These are phyloP conservation scores for Aspergillus luchuensis DNA, from an alignment of 2,329 filamentous ascomycete genomes.

Conservation along the genomic window DNA sequence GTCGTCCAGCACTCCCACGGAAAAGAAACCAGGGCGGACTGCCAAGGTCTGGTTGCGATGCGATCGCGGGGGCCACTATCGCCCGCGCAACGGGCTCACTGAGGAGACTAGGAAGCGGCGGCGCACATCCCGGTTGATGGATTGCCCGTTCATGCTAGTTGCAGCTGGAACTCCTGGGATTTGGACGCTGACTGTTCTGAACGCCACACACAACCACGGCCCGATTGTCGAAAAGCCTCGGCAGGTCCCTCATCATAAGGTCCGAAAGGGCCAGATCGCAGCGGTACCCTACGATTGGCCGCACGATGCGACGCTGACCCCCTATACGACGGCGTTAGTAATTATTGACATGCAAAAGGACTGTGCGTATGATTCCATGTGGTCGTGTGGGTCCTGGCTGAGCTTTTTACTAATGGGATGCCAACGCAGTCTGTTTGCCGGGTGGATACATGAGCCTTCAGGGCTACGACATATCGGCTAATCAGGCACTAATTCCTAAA, in stretches of 20 bases:
- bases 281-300: constrained; percentile 50
- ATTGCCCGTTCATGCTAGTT: constrained; percentile 49
- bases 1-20: constrained; percentile 49
- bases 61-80: constrained; percentile 49
- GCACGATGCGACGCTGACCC: constrained; percentile 47
- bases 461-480: constrained; percentile 46
- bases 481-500: constrained; percentile 44
- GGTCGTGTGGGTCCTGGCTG: not conserved
- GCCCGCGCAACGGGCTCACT: constrained; percentile 48
- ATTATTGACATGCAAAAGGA: constrained; percentile 54
- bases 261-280: constrained; percentile 47
- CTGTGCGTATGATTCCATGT: constrained; percentile 35
- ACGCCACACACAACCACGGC: constrained; percentile 47
- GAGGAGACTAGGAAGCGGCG: constrained; percentile 49
- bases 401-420: constrained; percentile 12
- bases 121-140: constrained; percentile 47
- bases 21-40: constrained; percentile 48
- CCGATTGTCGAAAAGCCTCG: constrained; percentile 45
- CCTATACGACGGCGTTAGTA: constrained; percentile 49
- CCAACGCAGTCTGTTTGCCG: constrained; percentile 41
- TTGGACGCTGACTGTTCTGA: constrained; percentile 47
- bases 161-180: constrained; percentile 47
- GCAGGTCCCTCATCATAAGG: constrained; percentile 44
- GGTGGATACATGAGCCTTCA: constrained; percentile 50
- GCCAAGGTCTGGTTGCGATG: constrained; percentile 50